Evolutionary conservation across 306 rosid genomes (phyloP), one percentile per base, ranked within the genome.

Genomic region (Quercus dentata): DNA sequence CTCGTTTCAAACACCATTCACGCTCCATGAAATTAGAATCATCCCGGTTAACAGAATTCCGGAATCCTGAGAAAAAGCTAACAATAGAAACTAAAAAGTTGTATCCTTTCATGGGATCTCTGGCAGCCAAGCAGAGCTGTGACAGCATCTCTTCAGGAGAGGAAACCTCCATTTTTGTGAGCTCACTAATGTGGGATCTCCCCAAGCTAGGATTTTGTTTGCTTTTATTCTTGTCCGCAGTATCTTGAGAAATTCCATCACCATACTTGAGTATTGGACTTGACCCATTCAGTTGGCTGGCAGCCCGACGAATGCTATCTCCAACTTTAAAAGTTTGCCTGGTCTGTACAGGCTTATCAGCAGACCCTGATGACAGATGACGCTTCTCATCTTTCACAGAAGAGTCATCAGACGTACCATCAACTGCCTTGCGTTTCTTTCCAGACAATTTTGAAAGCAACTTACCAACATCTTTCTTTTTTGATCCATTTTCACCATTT

Each of bases 291-390:
- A 89, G 80, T 23, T 80, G 89, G 87, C 76, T 82, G 4, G 90
- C 90, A 49, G 83, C 88, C 81, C 85, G 84, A 18, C 71, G 72
- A 71, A 89, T 89, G 63, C 88, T 77, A 71, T 84, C 92, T 82
- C 92, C 92, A 65, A 88, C 85, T 69, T 68, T 77, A 59, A 81
- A 86, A 74, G 73, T 75, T 74, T n/a, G 81, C 62, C 56, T 82
- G 35, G 28, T 75, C 85, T 62, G 83, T 3, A 17, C 0, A 69
- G 81, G 15, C 56, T 71, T 68, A 28, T 27, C n/a, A 49, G 71
- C 78, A 33, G 13, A 74, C 68, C 35, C 71, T 18, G 69, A 23
- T 11, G 77, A 58, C 18, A 20, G 13, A 58, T 31, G 23, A 69
- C 46, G 19, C 63, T 62, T 79, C 46, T 25, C 25, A 21, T 69